A percentile compares a stretch with the other conserved stretches of the same genome.
Conservation (phyloP, 2,329 filamentous ascomycete species). For the Fusarium graminum region DNA sequence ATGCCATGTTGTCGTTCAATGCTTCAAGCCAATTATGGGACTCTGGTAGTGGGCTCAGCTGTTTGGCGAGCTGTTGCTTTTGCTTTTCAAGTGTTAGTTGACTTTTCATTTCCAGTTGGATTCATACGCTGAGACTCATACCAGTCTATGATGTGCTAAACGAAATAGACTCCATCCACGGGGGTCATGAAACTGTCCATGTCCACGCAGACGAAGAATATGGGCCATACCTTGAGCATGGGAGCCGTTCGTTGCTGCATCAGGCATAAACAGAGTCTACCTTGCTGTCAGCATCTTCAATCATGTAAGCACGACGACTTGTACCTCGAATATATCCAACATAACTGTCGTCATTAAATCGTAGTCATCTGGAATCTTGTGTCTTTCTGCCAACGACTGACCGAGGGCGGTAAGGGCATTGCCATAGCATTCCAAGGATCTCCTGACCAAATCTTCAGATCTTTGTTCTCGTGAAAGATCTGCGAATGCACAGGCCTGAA, state of each 20-base stretch:
- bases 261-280: conserved; percentile 53
- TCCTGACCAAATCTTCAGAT: conserved; percentile 39
- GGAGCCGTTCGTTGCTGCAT: conserved; percentile 44
- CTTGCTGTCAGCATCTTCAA: background rate
- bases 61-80: conserved; percentile 55
- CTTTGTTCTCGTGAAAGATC: conserved; percentile 49
- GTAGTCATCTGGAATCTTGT: conserved; percentile 55
- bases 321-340: conserved; percentile 57
- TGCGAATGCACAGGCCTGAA: conserved; percentile 55
- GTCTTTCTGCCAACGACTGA: conserved; percentile 49
- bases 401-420: conserved; percentile 53
- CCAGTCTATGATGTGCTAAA: conserved; percentile 56
- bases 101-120: background rate
- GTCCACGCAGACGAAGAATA: conserved; percentile 54
- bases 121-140: background rate
- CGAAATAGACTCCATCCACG: conserved; percentile 58
- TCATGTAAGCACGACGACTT: background rate
- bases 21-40: conserved; percentile 50
- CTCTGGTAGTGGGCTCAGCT: conserved; percentile 48
- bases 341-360: conserved; percentile 58
- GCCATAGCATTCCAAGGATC: conserved; percentile 54
- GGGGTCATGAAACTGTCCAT: conserved; percentile 52
- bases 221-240: conserved; percentile 58
- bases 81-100: conserved; percentile 37
- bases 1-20: conserved; percentile 47